phyloP scores from a whole-genome alignment of 306 rosid species.

The Acacia crassicarpa region DNA sequence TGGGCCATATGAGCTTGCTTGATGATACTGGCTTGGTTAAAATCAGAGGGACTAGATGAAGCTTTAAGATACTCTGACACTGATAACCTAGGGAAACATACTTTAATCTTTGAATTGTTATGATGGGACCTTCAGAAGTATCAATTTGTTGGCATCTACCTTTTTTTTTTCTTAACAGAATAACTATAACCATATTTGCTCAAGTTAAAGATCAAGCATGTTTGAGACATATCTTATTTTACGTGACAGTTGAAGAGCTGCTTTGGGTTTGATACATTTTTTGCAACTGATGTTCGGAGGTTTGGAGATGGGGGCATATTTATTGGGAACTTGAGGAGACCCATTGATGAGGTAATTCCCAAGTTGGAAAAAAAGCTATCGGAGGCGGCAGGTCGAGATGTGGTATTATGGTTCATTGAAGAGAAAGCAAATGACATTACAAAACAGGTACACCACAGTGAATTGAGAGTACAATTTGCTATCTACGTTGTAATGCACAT shows the following conservation, averaged over 20 bases:
- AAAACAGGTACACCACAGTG: constrained; percentile 63
- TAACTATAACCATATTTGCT: not conserved
- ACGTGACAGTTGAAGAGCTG: constrained; percentile 71
- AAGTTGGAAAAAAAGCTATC: constrained; percentile 81
- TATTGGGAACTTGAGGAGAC: constrained; percentile 84
- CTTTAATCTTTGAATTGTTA: not conserved
- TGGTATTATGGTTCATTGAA: constrained; percentile 93
- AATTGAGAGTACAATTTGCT: not conserved
- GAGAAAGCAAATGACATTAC: constrained; percentile 73
- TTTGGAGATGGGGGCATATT: constrained; percentile 97
- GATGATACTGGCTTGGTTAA: too few relatives aligned
- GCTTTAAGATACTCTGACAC: too few relatives aligned
- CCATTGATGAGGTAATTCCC: constrained; percentile 87
- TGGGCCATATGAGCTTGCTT: too few relatives aligned
- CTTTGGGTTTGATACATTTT: constrained; percentile 87
- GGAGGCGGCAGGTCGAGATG: constrained; percentile 78
- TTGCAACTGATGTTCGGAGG: constrained; percentile 88
- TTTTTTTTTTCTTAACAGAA: not conserved
- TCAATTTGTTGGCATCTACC: not conserved
- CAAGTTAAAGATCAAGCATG: not conserved
- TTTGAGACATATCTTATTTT: constrained; percentile 9
- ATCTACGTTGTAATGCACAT: not conserved
- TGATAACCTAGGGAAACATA: not conserved
- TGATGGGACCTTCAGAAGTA: not conserved
- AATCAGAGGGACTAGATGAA: too few relatives aligned